Evolutionary conservation across 345 rosid species (phyloP), one percentile per base, ranked within the genome.

Genomic region (Geranium brycei): DNA sequence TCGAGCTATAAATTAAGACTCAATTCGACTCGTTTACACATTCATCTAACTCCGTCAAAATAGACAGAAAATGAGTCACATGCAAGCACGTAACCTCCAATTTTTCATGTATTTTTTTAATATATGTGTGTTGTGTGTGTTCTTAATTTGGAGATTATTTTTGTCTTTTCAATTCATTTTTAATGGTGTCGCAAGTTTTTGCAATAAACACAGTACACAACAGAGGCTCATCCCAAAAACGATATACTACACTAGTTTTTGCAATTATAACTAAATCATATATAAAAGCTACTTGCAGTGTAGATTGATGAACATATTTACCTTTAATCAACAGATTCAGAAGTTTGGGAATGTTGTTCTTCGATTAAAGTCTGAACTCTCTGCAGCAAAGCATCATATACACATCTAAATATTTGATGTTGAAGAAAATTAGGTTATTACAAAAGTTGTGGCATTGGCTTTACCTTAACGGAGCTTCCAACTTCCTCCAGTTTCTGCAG

Each of bases 401-500:
- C 16, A 58, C 19, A 19, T 51, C 51, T 38, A 59, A 53, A 70
- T 30, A 2, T 68, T 23, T 53, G 60, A 68, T 2, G 17, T 57
- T 31, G 59, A 23, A 31, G 28, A 69, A 28, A 6, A 19, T 51
- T 51, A 59, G 31, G 7, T 32, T n/a, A 19, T 4, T 59, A 62
- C 31, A 65, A 30, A 64, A 57, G 19, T 19, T 32, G 18, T 32
- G 17, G 57, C 57, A 41, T 55, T 30, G 38, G 60, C 17, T 51
- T 64, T 69, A 85, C 91, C 85, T 83, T 83, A 69, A 85, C 78
- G 63, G 85, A 78, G 58, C 72, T 76, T 69, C 85, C 88, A 69
- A 85, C 78, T 73, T 85, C 91, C 41, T 83, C 88, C 7, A 85
- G 76, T 67, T 83, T 85, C 60, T 81, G 88, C 63, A 85, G 71